phyloP scores from a whole-genome alignment of 805 yeast genomes.

The Ogataea neopini region DNA sequence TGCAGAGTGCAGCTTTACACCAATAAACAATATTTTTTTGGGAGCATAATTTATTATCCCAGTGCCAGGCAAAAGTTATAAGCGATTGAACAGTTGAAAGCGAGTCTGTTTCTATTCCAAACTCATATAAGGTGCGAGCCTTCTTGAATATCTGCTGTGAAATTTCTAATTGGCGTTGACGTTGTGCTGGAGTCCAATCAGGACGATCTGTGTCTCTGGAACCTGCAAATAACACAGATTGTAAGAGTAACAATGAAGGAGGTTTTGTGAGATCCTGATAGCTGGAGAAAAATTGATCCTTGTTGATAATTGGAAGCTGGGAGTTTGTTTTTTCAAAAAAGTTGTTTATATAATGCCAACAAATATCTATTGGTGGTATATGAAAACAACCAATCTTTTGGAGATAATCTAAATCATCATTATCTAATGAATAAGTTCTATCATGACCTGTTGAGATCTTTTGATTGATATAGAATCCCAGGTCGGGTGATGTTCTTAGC shows the following conservation, averaged over 20 bases:
- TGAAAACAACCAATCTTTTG: conserved; percentile 64
- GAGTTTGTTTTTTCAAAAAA: conserved; percentile 69
- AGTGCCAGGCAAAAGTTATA: conserved; percentile 12
- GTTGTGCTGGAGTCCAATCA: conserved; percentile 48
- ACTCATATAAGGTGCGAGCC: conserved; percentile 15
- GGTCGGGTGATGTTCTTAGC: conserved; percentile 7
- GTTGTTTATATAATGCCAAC: conserved; percentile 57
- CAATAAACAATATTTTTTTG: conserved; percentile 63
- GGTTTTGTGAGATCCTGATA: conserved; percentile 55
- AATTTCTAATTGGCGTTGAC: conserved; percentile 38
- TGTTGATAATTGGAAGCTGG: conserved; percentile 63
- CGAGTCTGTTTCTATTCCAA: conserved; percentile 58
- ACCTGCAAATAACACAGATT: conserved; percentile 66
- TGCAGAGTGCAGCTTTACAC: conserved; percentile 66
- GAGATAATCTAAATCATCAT: conserved; percentile 58
- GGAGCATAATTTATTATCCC: conserved; percentile 10
- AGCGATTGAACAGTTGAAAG: conserved; percentile 59
- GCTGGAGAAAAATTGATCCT: conserved; percentile 55
- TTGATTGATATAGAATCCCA: background rate
- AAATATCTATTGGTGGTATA: conserved; percentile 47
- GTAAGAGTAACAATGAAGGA: conserved; percentile 60
- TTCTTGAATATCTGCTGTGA: conserved; percentile 45
- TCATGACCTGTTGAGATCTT: background rate
- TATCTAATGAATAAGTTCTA: conserved; percentile 12
- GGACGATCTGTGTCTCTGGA: conserved; percentile 59